A percentile compares a stretch with the other conserved stretches of the same genome.
Conservation (phyloP, 176 grass and related monocot species). For the Lolium perenne region DNA sequence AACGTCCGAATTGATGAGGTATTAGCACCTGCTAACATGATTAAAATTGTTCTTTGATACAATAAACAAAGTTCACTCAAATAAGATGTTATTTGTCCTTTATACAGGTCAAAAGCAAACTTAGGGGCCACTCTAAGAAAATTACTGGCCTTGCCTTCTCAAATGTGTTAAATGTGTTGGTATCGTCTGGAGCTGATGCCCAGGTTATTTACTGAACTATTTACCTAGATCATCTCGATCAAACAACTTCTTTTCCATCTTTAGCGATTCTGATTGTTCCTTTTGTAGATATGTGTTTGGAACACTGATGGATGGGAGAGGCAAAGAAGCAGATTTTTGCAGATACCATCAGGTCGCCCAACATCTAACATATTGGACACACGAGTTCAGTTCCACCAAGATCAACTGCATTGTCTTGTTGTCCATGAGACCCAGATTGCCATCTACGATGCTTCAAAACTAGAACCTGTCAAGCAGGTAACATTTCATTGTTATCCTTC, state of each 20-base stretch:
- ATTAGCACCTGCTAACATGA: conserved; percentile 26
- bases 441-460: conserved; percentile 87
- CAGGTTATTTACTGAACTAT: conserved; percentile 71
- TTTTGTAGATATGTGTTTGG: conserved; percentile 87
- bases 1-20: conserved; percentile 99
- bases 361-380: conserved; percentile 82
- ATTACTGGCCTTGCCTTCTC: conserved; percentile 98
- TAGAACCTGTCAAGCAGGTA: conserved; percentile 89
- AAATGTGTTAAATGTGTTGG: conserved; percentile 84
- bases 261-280: conserved; percentile 26
- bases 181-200: conserved; percentile 96
- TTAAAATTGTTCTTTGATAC: background rate
- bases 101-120: conserved; percentile 95
- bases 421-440: conserved; percentile 98
- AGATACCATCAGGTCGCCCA: conserved; percentile 67
- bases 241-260: conserved; percentile 16
- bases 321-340: conserved; percentile 81
- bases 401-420: conserved; percentile 93
- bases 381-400: conserved; percentile 96
- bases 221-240: conserved; percentile 10
- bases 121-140: conserved; percentile 95
- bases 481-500: background rate
- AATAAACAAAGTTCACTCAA: conserved; percentile 11
- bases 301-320: conserved; percentile 97
- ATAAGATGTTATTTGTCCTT: conserved; percentile 12